Evolutionary conservation across 1,139 yeast species (phyloP).

Genomic region (Candida glucosophila): DNA sequence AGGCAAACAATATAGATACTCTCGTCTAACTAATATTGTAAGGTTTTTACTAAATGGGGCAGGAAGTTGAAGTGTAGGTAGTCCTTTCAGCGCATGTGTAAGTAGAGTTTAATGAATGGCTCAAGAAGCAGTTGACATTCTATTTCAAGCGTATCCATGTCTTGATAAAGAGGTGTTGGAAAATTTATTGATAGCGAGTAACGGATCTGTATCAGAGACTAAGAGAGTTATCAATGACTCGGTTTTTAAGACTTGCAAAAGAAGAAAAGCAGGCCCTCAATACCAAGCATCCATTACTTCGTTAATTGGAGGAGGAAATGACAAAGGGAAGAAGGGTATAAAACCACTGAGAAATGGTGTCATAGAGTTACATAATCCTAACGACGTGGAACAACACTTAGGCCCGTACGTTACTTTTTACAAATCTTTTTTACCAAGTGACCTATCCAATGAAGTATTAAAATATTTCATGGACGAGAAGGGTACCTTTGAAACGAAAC

Average conservation of each 20-base stretch:
- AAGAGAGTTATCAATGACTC: conserved; percentile 19
- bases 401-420: conserved; percentile 44
- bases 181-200: conserved; percentile 30
- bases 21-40: too few species aligned
- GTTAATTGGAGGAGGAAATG: conserved; percentile 8
- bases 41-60: too few species aligned
- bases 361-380: conserved; percentile 15
- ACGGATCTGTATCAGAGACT: conserved; percentile 26
- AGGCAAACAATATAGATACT: too few species aligned
- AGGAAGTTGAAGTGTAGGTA: too few species aligned
- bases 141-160: conserved; percentile 9
- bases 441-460: conserved; percentile 38
- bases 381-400: conserved; percentile 28
- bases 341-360: conserved; percentile 2
- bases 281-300: conserved; percentile 16
- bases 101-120: too few species aligned
- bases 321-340: conserved; percentile 4
- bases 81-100: too few species aligned
- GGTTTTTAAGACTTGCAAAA: conserved; percentile 6
- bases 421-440: conserved; percentile 41
- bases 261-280: conserved; percentile 9
- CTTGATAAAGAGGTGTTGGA: conserved; percentile 17
- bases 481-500: conserved; percentile 24
- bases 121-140: conserved; percentile 6
- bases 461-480: conserved; percentile 30